Conservation (phyloP, 2,329 filamentous ascomycete genomes). For the Ustulina deusta region DNA sequence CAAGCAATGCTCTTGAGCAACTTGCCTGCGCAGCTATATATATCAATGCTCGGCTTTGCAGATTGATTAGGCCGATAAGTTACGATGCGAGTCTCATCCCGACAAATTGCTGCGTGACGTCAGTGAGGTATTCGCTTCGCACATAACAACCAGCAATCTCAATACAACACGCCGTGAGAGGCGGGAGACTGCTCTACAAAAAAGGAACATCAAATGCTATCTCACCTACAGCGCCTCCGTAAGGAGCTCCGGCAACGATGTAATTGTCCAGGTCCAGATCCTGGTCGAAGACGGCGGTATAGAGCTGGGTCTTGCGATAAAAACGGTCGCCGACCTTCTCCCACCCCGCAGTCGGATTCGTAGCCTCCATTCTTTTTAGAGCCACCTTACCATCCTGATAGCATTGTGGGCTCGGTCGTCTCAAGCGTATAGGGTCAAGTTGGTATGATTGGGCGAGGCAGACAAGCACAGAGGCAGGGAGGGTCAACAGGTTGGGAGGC, state of each 20-base stretch:
- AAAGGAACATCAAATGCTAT: conserved; percentile 19
- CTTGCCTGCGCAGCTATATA: conserved; percentile 94
- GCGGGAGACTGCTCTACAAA: neutral
- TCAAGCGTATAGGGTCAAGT: conserved; percentile 23
- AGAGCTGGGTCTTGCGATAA: conserved; percentile 94
- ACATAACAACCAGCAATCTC: neutral
- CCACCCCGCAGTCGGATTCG: conserved; percentile 87
- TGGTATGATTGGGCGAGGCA: conserved; percentile 25
- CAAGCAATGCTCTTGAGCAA: conserved; percentile 87
- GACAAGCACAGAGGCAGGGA: conserved; percentile 3
- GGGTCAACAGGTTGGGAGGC: no score
- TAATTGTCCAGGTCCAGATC: conserved; percentile 97
- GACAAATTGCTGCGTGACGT: conserved; percentile 78
- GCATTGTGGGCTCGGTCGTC: conserved; percentile 18
- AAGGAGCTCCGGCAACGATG: conserved; percentile 89
- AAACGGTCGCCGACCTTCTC: conserved; percentile 92
- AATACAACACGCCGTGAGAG: neutral
- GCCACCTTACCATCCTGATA: conserved; percentile 47
- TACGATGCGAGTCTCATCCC: conserved; percentile 86
- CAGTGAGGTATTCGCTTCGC: conserved; percentile 40
- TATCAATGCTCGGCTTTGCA: conserved; percentile 86
- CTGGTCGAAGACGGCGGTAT: conserved; percentile 91
- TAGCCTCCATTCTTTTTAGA: conserved; percentile 63
- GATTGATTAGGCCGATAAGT: conserved; percentile 78
- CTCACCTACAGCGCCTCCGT: conserved; percentile 92